phyloP scores from a whole-genome alignment of 352 stramenopile species.

The Saprolegnia parasitica region DNA sequence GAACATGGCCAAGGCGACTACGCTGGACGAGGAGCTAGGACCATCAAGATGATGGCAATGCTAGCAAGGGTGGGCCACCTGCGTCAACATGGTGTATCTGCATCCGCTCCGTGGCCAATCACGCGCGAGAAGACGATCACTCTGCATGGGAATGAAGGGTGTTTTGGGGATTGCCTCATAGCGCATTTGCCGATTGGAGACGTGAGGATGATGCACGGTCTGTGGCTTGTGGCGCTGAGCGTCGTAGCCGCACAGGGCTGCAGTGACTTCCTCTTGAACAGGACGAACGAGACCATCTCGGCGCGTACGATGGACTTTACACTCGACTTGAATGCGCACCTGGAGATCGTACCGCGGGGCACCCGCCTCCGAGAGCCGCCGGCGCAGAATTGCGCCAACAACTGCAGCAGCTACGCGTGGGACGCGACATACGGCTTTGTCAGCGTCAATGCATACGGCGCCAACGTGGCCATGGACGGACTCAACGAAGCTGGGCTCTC shows the following conservation, averaged over 20 bases:
- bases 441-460: constrained; percentile 43
- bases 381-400: constrained; percentile 30
- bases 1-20: no score
- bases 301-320: constrained; percentile 55
- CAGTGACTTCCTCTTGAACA: constrained; percentile 57
- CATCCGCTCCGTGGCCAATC: no score
- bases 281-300: constrained; percentile 34
- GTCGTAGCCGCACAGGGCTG: constrained; percentile 27
- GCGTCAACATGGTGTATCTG: no score
- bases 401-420: constrained; percentile 44
- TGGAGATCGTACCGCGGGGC: constrained; percentile 47
- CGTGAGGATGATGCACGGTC: no score
- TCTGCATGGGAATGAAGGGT: no score
- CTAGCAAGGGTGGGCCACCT: no score
- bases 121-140: no score
- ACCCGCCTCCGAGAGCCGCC: constrained; percentile 46
- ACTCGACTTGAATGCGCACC: constrained; percentile 38
- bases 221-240: no score
- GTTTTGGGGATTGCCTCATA: no score
- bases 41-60: no score
- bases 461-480: constrained; percentile 49
- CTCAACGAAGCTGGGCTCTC: constrained; percentile 54
- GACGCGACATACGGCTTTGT: constrained; percentile 42
- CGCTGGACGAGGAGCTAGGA: no score
- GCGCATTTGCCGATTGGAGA: no score